Evolutionary conservation across 257 asterid genomes (phyloP), one percentile per base, ranked within the genome.

Genomic region (Buddleja alternifolia): DNA sequence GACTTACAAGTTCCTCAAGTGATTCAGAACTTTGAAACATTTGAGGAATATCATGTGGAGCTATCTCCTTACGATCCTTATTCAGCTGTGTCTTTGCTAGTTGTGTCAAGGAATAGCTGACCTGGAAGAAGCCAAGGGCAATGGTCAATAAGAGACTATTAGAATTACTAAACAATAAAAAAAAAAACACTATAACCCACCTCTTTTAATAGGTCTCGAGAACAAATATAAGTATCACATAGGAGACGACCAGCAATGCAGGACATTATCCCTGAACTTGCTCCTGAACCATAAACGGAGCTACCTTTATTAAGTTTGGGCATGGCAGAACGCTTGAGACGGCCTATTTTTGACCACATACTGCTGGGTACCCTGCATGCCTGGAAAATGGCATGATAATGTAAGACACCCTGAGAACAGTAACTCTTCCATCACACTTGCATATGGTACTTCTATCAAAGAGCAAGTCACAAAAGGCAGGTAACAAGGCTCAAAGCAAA

Each of bases 261-360:
- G 66, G 95, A 80, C 90, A 94, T 80, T 76, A 94, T 86, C 70
- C 99, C 97, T 5, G 80, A 74, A 81, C 96, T 91, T 81, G 96
- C 97, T 74, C 99, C 97, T 61, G 96, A 89, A 67, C 96, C 97
- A 66, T 85, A 91, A 45, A 75, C 72, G 45, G 83, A 84, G 69
- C 75, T 89, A 70, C 96, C 96, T 82, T 86, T 94, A 73, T 82
- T 78, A 74, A 91, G 99, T 73, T 94, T 94, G 69, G 99, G 99
- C 87, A 91, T 84, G 71, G 58, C 59, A 25, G 97, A 85, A 51
- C 97, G 97, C 77, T 82, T 91, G 71, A 94, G 95, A 63, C 97
- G 99, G 53, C 99, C 99, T 63, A 94, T 65, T 86, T 86, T 94
- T 20, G 99, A 94, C 99, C 99, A 94, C 93, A 77, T 84, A 36